Percentiles rank a stretch among this genome's conserved stretches.
These are phyloP conservation scores for Alloteropsis semialata DNA, from an alignment of 176 grass and related monocot genomes.

Conservation along the genomic window DNA sequence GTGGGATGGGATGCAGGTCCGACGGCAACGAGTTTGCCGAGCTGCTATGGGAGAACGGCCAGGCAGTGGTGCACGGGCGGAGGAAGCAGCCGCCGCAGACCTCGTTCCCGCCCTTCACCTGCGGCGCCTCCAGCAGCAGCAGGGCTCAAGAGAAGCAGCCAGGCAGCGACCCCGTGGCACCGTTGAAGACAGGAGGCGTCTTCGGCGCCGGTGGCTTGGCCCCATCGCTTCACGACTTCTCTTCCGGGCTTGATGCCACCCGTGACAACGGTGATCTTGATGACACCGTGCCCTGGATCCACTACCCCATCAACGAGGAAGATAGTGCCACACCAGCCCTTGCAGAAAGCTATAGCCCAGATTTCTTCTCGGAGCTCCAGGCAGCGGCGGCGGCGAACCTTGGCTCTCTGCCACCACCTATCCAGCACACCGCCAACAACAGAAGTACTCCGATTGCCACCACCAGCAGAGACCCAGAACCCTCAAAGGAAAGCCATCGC, in stretches of 20 bases:
- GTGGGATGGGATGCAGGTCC: slow-evolving; percentile 33
- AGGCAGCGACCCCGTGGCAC: background rate
- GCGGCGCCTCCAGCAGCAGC: slow-evolving; percentile 15
- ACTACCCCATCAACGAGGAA: slow-evolving; percentile 42
- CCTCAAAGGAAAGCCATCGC: slow-evolving; percentile 25
- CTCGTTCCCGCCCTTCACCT: slow-evolving; percentile 39
- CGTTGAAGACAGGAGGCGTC: slow-evolving; percentile 9
- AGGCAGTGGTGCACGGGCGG: slow-evolving; percentile 43
- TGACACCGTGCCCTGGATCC: slow-evolving; percentile 44
- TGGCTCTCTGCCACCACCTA: slow-evolving; percentile 9
- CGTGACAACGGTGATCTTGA: slow-evolving; percentile 32
- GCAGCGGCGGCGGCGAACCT: slow-evolving; percentile 22
- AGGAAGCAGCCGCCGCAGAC: slow-evolving; percentile 19
- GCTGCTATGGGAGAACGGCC: slow-evolving; percentile 60
- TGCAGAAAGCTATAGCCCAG: slow-evolving; percentile 17
- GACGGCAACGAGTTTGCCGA: slow-evolving; percentile 43
- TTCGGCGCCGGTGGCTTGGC: slow-evolving; percentile 18
- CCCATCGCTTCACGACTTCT: slow-evolving; percentile 19
- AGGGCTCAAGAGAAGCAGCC: slow-evolving; percentile 31
- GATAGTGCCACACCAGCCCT: slow-evolving; percentile 20
- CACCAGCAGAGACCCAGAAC: slow-evolving; percentile 17
- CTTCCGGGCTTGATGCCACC: slow-evolving; percentile 3
- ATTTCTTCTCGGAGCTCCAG: slow-evolving; percentile 56
- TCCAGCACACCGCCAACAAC: slow-evolving; percentile 28
- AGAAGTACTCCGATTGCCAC: background rate